Evolutionary conservation across 2,329 filamentous ascomycete species (phyloP).

Genomic region (Chaetomiaceae sp.): DNA sequence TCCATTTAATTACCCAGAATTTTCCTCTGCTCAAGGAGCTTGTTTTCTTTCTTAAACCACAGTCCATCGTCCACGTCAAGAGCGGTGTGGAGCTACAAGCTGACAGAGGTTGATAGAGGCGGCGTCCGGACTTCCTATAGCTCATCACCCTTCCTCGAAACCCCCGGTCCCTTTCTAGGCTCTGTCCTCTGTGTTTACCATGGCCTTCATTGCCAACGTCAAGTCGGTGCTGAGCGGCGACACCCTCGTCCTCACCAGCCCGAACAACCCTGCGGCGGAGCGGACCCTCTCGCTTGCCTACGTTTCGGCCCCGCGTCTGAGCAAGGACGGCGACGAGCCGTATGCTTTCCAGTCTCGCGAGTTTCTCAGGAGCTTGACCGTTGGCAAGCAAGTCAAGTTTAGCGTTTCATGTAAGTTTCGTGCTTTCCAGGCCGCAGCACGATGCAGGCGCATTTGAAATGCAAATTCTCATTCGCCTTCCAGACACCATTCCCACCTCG

Average conservation of each 20-base stretch:
- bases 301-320: constrained; percentile 80
- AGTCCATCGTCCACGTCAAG: no score
- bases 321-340: constrained; percentile 84
- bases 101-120: constrained; percentile 4
- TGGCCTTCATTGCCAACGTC: constrained; percentile 62
- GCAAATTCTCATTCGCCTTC: background rate
- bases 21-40: no score
- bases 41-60: no score
- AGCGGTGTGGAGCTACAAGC: constrained; percentile 1
- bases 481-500: constrained; percentile 72
- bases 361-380: constrained; percentile 74
- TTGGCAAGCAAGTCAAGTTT: constrained; percentile 86
- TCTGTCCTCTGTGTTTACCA: constrained; percentile 8
- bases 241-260: constrained; percentile 77
- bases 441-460: background rate
- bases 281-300: constrained; percentile 86
- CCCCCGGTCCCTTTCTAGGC: background rate
- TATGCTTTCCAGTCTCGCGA: constrained; percentile 94
- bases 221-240: constrained; percentile 95
- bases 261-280: constrained; percentile 77
- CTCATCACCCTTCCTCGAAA: background rate
- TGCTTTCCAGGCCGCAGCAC: background rate
- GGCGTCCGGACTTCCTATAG: background rate
- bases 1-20: background rate
- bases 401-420: constrained; percentile 56